phyloP scores from a whole-genome alignment of 2,329 filamentous ascomycete species.

The Curvularia hawaiiensis region DNA sequence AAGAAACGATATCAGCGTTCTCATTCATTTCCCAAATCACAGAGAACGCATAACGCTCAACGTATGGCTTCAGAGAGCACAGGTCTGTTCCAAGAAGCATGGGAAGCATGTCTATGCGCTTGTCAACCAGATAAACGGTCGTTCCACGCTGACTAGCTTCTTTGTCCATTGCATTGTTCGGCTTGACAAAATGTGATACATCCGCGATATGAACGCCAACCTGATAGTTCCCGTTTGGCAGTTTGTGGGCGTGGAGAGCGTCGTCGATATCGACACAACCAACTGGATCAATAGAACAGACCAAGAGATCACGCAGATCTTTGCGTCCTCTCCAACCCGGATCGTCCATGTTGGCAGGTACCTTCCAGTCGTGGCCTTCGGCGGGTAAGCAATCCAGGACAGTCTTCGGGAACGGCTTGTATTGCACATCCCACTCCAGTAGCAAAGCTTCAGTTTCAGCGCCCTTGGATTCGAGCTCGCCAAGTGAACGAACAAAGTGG shows the following conservation, averaged over 20 bases:
- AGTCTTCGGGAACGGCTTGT: constrained; percentile 93
- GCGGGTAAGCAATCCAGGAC: constrained; percentile 90
- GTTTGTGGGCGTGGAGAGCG: constrained; percentile 81
- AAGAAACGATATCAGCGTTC: constrained; percentile 81
- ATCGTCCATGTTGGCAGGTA: constrained; percentile 78
- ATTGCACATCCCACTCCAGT: constrained; percentile 96
- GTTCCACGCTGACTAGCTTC: constrained; percentile 94
- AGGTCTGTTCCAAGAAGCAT: constrained; percentile 94
- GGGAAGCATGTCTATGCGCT: constrained; percentile 99
- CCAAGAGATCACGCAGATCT: constrained; percentile 82
- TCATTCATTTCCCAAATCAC: constrained; percentile 79
- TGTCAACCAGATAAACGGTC: constrained; percentile 96
- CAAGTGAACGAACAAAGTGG: constrained; percentile 90
- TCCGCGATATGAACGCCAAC: constrained; percentile 98
- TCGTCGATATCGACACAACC: constrained; percentile 99
- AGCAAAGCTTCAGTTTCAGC: constrained; percentile 95
- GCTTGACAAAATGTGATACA: constrained; percentile 98
- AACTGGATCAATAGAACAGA: constrained; percentile 96
- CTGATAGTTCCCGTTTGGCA: constrained; percentile 93
- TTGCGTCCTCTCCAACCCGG: constrained; percentile 84
- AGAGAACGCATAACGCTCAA: constrained; percentile 71
- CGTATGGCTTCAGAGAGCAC: constrained; percentile 94
- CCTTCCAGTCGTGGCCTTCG: constrained; percentile 93
- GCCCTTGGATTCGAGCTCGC: constrained; percentile 94
- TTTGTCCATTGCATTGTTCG: constrained; percentile 94